Conservation (phyloP, 116 monocot species). For the Zostera marina region DNA sequence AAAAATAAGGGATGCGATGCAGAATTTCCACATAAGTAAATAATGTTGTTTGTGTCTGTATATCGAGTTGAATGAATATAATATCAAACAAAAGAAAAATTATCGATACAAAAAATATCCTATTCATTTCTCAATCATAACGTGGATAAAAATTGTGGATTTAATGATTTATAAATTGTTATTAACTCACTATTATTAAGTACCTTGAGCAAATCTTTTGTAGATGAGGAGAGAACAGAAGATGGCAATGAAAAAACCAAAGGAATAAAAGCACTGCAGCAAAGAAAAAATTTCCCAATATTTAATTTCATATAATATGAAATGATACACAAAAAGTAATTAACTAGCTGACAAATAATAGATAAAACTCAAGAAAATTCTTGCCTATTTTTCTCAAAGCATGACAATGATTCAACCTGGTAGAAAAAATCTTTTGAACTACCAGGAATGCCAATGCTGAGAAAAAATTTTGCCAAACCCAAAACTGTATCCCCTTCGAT, state of each 20-base stretch:
- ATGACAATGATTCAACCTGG: slow-evolving; percentile 72
- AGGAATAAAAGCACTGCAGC: slow-evolving; percentile 37
- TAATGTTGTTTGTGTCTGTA: too few relatives aligned
- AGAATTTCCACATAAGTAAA: too few relatives aligned
- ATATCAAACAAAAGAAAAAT: too few relatives aligned
- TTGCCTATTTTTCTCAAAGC: slow-evolving; percentile 77
- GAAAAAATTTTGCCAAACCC: slow-evolving; percentile 81
- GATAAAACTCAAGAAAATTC: slow-evolving; percentile 4
- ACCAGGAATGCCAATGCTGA: slow-evolving; percentile 80
- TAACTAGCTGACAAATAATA: neutral
- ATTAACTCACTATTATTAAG: neutral
- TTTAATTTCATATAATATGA: slow-evolving; percentile 1
- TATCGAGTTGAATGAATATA: too few relatives aligned
- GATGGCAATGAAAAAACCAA: slow-evolving; percentile 80
- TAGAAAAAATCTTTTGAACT: slow-evolving; percentile 56
- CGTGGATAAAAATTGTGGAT: neutral
- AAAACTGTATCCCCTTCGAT: slow-evolving; percentile 65
- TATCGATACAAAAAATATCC: too few relatives aligned
- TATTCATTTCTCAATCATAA: neutral
- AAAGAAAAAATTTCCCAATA: neutral
- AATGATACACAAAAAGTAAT: neutral
- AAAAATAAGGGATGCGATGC: too few relatives aligned
- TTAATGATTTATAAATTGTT: neutral
- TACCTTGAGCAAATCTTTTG: slow-evolving; percentile 81
- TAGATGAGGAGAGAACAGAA: slow-evolving; percentile 58